phyloP scores from a whole-genome alignment of 2,329 filamentous ascomycete genomes.

The Hypocreales sp. region DNA sequence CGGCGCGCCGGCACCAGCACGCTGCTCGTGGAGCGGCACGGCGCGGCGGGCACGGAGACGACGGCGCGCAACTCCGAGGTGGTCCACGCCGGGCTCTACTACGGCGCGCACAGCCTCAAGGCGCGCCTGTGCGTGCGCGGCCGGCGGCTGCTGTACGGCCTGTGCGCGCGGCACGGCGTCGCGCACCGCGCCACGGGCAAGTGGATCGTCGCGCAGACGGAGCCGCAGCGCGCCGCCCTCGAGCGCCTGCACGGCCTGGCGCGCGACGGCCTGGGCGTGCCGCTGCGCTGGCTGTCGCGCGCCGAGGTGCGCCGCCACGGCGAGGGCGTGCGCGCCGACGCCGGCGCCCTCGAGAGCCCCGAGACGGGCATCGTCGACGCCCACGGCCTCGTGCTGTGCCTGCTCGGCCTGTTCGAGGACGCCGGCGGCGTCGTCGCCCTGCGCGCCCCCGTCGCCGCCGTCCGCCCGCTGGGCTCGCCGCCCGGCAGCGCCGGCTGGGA shows the following conservation, averaged over 20 bases:
- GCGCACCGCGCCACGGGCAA: conserved; percentile 67
- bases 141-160: conserved; percentile 59
- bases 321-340: conserved; percentile 56
- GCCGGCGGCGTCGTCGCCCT: conserved; percentile 61
- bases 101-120: conserved; percentile 62
- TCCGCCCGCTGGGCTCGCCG: conserved; percentile 31
- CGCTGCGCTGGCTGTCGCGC: conserved; percentile 51
- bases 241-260: conserved; percentile 33
- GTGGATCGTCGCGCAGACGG: conserved; percentile 86
- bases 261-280: conserved; percentile 32
- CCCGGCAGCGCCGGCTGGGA: conserved; percentile 51
- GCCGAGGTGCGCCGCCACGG: conserved; percentile 51
- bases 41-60: conserved; percentile 65
- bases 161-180: conserved; percentile 54
- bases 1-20: conserved; percentile 46
- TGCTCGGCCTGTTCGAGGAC: conserved; percentile 65
- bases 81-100: conserved; percentile 92
- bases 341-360: conserved; percentile 67
- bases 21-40: conserved; percentile 68
- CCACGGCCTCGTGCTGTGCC: conserved; percentile 67
- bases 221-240: conserved; percentile 48
- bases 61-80: conserved; percentile 89
- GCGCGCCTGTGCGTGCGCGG: conserved; percentile 69
- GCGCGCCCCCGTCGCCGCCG: conserved; percentile 44
- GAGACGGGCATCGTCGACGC: conserved; percentile 85